These are phyloP conservation scores for Silene latifolia DNA, from an alignment of 148 eudicot species.

Conservation along the genomic window DNA sequence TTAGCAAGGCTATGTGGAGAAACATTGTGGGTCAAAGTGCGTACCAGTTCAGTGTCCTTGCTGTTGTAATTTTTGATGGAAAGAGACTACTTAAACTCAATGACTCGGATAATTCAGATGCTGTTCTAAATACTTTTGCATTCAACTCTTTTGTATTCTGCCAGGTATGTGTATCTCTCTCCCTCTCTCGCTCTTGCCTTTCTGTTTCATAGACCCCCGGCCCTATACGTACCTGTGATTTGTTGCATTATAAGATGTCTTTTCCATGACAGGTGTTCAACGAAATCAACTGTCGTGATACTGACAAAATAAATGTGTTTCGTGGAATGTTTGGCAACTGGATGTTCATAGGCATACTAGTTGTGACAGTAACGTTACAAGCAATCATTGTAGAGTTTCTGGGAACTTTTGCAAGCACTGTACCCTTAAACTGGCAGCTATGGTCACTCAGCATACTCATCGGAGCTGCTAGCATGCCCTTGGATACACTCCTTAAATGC, in stretches of 20 bases:
- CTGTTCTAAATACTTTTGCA: conserved; percentile 63
- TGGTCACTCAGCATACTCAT: conserved; percentile 67
- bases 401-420: conserved; percentile 88
- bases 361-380: conserved; percentile 67
- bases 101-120: conserved; percentile 50
- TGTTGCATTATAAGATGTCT: background rate
- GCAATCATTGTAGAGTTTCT: conserved; percentile 77
- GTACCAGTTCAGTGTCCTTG: conserved; percentile 67
- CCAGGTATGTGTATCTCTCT: conserved; percentile 63
- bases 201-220: background rate
- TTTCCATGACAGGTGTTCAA: conserved; percentile 62
- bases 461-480: conserved; percentile 67
- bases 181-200: no score
- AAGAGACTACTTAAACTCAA: conserved; percentile 46
- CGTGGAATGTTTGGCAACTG: conserved; percentile 70
- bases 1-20: conserved; percentile 84
- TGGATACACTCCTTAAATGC: conserved; percentile 71
- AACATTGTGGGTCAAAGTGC: conserved; percentile 82
- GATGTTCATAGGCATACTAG: conserved; percentile 66
- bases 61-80: conserved; percentile 64
- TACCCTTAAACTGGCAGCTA: conserved; percentile 77
- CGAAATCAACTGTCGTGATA: conserved; percentile 94
- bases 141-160: conserved; percentile 95
- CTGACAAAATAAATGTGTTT: conserved; percentile 82
- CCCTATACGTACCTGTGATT: no score